Conservation (phyloP, 768 basidiomycete genomes). For the Lactarius deliciosus region DNA sequence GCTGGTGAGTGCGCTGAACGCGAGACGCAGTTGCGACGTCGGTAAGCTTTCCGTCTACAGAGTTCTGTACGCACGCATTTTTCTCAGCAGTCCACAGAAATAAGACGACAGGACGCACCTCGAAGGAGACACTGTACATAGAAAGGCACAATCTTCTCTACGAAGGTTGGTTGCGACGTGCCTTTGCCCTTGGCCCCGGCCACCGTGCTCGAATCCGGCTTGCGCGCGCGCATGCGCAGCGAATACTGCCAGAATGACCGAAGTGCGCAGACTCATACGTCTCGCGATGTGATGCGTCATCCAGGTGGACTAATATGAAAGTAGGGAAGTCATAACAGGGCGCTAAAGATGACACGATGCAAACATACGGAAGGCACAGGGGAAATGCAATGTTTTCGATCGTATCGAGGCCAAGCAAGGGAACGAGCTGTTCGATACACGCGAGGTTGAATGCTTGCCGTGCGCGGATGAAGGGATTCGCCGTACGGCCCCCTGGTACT, state of each 20-base stretch:
- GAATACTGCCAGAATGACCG: slow-evolving; percentile 75
- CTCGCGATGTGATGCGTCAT: slow-evolving; percentile 58
- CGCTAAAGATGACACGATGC: slow-evolving; percentile 20
- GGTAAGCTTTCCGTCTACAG: slow-evolving; percentile 57
- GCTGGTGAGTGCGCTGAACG: slow-evolving; percentile 69
- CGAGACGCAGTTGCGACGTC: slow-evolving; percentile 67
- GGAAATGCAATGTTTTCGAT: slow-evolving; percentile 58
- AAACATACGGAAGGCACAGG: slow-evolving; percentile 62
- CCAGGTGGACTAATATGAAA: slow-evolving; percentile 52
- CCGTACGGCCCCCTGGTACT: slow-evolving; percentile 6
- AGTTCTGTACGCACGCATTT: slow-evolving; percentile 48
- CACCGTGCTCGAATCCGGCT: slow-evolving; percentile 12
- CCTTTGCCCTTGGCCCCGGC: slow-evolving; percentile 10
- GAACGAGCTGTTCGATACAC: slow-evolving; percentile 75
- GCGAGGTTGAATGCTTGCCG: slow-evolving; percentile 61
- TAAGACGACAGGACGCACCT: slow-evolving; percentile 45
- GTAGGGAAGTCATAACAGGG: slow-evolving; percentile 14
- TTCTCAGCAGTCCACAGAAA: neutral
- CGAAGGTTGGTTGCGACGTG: slow-evolving; percentile 37
- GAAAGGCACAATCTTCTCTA: slow-evolving; percentile 65
- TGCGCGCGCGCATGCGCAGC: slow-evolving; percentile 51
- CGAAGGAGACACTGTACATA: slow-evolving; percentile 73
- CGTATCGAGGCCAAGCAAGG: slow-evolving; percentile 51
- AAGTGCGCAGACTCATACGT: slow-evolving; percentile 89
- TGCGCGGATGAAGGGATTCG: slow-evolving; percentile 18